phyloP scores from a whole-genome alignment of 495 filamentous ascomycete species.

The Podospora fimiseda region DNA sequence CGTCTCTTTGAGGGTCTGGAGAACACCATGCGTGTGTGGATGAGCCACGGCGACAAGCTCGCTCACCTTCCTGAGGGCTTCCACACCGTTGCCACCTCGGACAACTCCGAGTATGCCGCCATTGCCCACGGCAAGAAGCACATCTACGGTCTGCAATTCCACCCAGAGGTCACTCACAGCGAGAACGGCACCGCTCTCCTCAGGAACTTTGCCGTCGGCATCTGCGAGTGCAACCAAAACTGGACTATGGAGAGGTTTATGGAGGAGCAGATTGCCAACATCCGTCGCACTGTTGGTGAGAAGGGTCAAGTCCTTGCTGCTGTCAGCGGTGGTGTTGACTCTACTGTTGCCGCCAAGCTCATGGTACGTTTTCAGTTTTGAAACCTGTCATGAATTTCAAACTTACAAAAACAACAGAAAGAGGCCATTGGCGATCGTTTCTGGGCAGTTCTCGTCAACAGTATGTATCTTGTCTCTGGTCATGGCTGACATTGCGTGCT shows the following conservation, averaged over 20 bases:
- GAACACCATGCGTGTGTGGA: slow-evolving; percentile 61
- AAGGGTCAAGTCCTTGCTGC: slow-evolving; percentile 79
- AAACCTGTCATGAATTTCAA: background rate
- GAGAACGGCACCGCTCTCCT: slow-evolving; percentile 58
- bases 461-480: slow-evolving; percentile 4
- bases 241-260: slow-evolving; percentile 84
- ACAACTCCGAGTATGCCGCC: slow-evolving; percentile 68
- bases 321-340: slow-evolving; percentile 87
- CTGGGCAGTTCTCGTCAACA: slow-evolving; percentile 84
- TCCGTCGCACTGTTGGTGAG: slow-evolving; percentile 68
- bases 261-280: slow-evolving; percentile 68
- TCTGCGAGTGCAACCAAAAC: slow-evolving; percentile 65
- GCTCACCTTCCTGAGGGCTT: slow-evolving; percentile 64
- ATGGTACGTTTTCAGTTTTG: slow-evolving; percentile 42
- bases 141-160: slow-evolving; percentile 72
- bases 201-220: slow-evolving; percentile 72
- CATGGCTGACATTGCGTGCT: background rate
- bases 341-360: slow-evolving; percentile 79
- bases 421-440: slow-evolving; percentile 73
- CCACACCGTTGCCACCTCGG: slow-evolving; percentile 62
- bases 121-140: slow-evolving; percentile 69
- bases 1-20: slow-evolving; percentile 65
- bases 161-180: slow-evolving; percentile 78
- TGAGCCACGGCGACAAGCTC: slow-evolving; percentile 87
- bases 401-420: slow-evolving; percentile 26